Evolutionary conservation across 208 protist species (phyloP), one percentile per base, ranked within the genome.

Genomic region (Leishmania tropica): DNA sequence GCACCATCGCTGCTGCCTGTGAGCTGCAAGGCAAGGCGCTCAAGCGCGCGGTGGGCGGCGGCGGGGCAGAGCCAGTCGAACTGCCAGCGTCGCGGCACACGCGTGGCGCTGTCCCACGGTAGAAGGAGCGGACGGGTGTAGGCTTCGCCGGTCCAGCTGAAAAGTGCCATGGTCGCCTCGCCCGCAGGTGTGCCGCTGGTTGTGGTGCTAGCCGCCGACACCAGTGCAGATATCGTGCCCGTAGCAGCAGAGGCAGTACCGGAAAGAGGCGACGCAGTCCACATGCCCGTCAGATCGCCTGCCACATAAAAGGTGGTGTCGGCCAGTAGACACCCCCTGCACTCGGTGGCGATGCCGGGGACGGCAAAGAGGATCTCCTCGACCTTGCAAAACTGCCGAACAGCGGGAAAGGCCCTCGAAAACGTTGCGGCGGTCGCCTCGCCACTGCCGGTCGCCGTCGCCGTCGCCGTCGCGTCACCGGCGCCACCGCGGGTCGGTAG

Each of bases 291-390:
- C 35, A 94, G 81, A 68, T 97, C 93, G 28, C 95, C 93, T 0
- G 92, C 93, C 19, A 97, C 88, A 73, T 94, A 96, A 78, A 96
- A 97, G 64, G 91, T 95, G 53, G 90, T 94, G 87, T 98, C 93
- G 17, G 95, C 92, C 71, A 98, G 87, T 35, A 98, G 86, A 83
- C 95, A 98, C 47, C 95, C 95, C 3, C 83, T 88, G 81, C 95
- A 98, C 76, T 93, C 86, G 7, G 95, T 98, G 4, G 93, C 83
- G 56, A 98, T 93, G 58, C 95, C 95, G 3, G 95, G 95, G 40
- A 98, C 93, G 13, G 93, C 92, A 48, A 96, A 96, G n/a, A 97
- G 80, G 82, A 98, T 95, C 79, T 96, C 92, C 86, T 98, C 95
- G 28, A 98, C 81, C 42, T 88, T 92, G 77, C 87, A 92, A 83